Conservation (phyloP, 108 stramenopile genomes). For the Poteriospumella lacustris region DNA sequence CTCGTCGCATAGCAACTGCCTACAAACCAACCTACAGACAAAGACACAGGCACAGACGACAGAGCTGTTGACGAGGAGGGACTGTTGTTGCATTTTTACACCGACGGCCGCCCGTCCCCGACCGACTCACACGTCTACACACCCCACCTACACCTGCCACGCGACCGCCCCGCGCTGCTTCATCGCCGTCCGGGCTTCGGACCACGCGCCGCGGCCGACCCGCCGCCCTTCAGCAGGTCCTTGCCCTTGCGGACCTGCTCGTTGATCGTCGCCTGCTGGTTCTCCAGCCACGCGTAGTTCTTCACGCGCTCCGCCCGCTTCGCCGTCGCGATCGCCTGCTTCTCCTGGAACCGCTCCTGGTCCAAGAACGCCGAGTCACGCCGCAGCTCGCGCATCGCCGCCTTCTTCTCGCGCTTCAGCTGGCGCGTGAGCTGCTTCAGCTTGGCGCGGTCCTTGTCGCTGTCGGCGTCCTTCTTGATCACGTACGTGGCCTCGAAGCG, state of each 20-base stretch:
- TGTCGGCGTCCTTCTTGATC: slow-evolving; percentile 67
- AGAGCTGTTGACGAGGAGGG: too few relatives aligned
- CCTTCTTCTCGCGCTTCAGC: slow-evolving; percentile 90
- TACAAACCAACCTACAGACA: too few relatives aligned
- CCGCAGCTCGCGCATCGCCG: slow-evolving; percentile 78
- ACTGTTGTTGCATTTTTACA: too few relatives aligned
- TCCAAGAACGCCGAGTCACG: slow-evolving; percentile 75
- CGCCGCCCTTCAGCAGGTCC: slow-evolving; percentile 72
- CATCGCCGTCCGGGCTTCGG: too few relatives aligned
- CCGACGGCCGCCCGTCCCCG: too few relatives aligned
- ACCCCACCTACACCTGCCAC: too few relatives aligned
- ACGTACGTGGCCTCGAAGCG: slow-evolving; percentile 43
- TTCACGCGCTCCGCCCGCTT: slow-evolving; percentile 69
- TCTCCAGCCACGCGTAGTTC: slow-evolving; percentile 82
- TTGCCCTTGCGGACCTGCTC: slow-evolving; percentile 75
- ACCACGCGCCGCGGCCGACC: too few relatives aligned
- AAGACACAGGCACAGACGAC: too few relatives aligned
- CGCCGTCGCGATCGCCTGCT: slow-evolving; percentile 51
- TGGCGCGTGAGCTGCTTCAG: slow-evolving; percentile 75
- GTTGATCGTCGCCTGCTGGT: slow-evolving; percentile 81
- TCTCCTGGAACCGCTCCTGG: slow-evolving; percentile 66
- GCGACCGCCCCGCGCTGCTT: too few relatives aligned
- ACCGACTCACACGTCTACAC: too few relatives aligned
- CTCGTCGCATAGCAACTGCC: too few relatives aligned
- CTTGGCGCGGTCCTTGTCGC: slow-evolving; percentile 72